Conservation (phyloP, 495 filamentous ascomycete genomes). For the Hyaloscypha bicolor region DNA sequence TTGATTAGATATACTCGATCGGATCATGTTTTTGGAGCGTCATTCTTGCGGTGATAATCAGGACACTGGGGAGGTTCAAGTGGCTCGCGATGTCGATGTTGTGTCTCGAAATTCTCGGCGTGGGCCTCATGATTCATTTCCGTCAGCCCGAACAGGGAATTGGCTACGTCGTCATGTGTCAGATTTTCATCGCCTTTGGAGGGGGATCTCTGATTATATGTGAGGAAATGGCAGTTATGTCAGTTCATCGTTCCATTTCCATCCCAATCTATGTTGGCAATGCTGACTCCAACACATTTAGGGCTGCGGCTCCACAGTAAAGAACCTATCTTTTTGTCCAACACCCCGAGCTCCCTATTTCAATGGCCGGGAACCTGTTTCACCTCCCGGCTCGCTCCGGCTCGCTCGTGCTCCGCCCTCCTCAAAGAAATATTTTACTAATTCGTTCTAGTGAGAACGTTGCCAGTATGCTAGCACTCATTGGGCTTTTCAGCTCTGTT, state of each 20-base stretch:
- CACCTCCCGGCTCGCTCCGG: too few species aligned
- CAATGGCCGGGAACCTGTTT: too few species aligned
- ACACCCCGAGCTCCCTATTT: too few species aligned
- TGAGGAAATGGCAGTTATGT: constrained; percentile 67
- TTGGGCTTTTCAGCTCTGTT: constrained; percentile 60
- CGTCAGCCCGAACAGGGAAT: constrained; percentile 56
- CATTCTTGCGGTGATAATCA: constrained; percentile 48
- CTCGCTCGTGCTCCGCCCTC: too few species aligned
- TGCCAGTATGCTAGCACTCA: constrained; percentile 65
- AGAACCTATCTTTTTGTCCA: too few species aligned
- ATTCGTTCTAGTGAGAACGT: constrained; percentile 49
- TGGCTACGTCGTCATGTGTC: constrained; percentile 74
- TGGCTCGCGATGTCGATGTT: constrained; percentile 49
- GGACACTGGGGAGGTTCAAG: constrained; percentile 57
- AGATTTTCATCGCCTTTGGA: constrained; percentile 76
- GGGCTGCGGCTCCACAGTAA: constrained; percentile 58
- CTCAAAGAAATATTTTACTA: too few species aligned
- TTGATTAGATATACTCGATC: constrained; percentile 59
- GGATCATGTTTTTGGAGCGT: constrained; percentile 69
- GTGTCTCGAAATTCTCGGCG: constrained; percentile 65
- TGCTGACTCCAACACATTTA: not conserved
- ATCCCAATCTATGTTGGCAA: not conserved
- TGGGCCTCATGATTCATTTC: constrained; percentile 77
- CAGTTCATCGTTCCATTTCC: not conserved
- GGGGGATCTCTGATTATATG: constrained; percentile 61